phyloP scores from a whole-genome alignment of 2,329 filamentous ascomycete genomes.

The Didymella sp. region DNA sequence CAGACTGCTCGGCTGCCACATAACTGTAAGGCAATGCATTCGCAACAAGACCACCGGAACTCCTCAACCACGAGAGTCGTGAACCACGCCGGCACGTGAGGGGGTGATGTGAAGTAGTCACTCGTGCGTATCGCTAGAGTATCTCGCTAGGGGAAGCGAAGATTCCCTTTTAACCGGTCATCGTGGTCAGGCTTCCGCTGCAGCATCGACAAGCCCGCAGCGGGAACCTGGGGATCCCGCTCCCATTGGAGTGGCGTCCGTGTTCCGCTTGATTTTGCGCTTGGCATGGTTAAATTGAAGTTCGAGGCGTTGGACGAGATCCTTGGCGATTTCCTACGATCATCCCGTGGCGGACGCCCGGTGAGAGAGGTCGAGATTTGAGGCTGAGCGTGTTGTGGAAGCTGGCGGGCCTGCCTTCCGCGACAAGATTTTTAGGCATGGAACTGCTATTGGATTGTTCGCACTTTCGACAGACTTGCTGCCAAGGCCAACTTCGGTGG shows the following conservation, averaged over 20 bases:
- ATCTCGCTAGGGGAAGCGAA: slow-evolving; percentile 1
- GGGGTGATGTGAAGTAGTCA: not conserved
- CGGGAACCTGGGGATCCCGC: not conserved
- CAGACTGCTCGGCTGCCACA: not conserved
- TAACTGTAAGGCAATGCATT: not conserved
- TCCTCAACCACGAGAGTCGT: not conserved
- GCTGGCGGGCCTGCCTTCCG: slow-evolving; percentile 4
- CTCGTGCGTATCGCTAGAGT: not conserved
- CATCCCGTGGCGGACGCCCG: not conserved
- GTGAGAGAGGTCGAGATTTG: not conserved
- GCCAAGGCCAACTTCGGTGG: not conserved
- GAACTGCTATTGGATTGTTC: not conserved
- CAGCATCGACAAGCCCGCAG: not conserved
- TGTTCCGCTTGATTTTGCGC: slow-evolving; percentile 1
- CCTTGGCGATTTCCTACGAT: not conserved
- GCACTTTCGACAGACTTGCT: not conserved
- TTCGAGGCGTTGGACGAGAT: not conserved
- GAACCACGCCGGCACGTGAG: not conserved
- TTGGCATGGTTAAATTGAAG: slow-evolving; percentile 2
- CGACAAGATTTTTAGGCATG: not conserved
- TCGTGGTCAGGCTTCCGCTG: slow-evolving; percentile 1
- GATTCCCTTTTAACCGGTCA: slow-evolving; percentile 11
- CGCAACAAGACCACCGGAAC: not conserved
- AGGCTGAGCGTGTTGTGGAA: not conserved
- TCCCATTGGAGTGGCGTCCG: slow-evolving; percentile 9